Evolutionary conservation across 768 basidiomycete genomes (phyloP), one percentile per base, ranked within the genome.

Genomic region (Dictyophora rubrovolvata): DNA sequence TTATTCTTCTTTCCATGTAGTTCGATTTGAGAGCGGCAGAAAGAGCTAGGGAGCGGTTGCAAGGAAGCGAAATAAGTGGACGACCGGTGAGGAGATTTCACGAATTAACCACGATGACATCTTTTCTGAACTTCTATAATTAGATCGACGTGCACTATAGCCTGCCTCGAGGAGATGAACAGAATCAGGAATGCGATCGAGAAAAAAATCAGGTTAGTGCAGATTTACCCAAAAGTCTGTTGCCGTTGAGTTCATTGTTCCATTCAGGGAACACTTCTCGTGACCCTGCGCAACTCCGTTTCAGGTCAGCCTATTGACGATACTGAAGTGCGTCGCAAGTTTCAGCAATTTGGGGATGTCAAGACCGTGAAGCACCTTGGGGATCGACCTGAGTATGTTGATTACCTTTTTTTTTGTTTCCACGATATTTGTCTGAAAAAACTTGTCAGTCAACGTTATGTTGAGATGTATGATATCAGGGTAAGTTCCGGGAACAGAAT

Each of bases 121-220:
- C 10, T 33, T 28, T 33, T n/a, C 33, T 37, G 48, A 17, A 60
- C 51, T 36, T 54, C 56, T 34, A 56, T 60, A 62, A 17, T 51
- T 33, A 51, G 95, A 98, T 98, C 69, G 96, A 99, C 74, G 94
- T 99, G 0, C 96, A 99, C 70, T 99, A 93, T 74, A 95, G 93
- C 23, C 74, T 98, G 28, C 96, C 96, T 11, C 85, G 90, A 62
- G 90, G 89, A 65, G 90, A 96, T 57, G 83, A 88, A 62, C 71
- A 76, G 64, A 79, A 78, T 66, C 81, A 80, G 56, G 61, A 65
- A 42, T 75, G 74, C 56, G 83, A 78, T 62, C 78, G 85, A 51
- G 93, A 94, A 55, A 93, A 86, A 71, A 91, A 89, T 69, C 92
- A 94, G 73, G 92, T 87, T 62, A 67, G 71, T 69, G 63, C 17